phyloP scores from a whole-genome alignment of 1,284 basidiomycete genomes.

The Papiliotrema fonsecae region DNA sequence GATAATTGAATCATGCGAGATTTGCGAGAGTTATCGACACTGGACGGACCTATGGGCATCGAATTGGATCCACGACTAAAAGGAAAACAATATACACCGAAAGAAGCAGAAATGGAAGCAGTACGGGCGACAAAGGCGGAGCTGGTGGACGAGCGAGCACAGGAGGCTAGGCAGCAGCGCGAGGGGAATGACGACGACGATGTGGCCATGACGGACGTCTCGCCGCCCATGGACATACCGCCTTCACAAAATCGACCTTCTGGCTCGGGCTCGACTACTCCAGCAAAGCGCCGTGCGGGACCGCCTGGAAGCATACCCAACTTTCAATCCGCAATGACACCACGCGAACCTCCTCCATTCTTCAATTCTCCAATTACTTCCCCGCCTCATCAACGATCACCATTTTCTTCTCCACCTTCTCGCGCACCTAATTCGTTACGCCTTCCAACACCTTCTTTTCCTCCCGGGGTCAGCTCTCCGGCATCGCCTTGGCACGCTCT shows the following conservation, averaged over 20 bases:
- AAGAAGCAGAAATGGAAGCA: background rate
- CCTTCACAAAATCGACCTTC: background rate
- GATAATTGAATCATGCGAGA: background rate
- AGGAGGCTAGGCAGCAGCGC: background rate
- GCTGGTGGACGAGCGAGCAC: background rate
- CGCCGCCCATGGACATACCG: background rate
- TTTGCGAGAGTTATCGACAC: background rate
- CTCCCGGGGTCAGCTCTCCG: background rate
- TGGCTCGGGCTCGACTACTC: background rate
- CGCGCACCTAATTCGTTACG: conserved; percentile 6
- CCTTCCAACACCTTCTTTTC: conserved; percentile 9
- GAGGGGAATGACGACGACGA: background rate
- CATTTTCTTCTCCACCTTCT: conserved; percentile 9
- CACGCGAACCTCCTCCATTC: conserved; percentile 19
- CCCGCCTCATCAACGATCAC: conserved; percentile 11
- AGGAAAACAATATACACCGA: too few relatives aligned
- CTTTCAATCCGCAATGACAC: conserved; percentile 21
- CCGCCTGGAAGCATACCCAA: conserved; percentile 25
- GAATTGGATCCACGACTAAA: too few relatives aligned
- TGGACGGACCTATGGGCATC: too few relatives aligned
- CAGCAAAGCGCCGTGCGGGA: conserved; percentile 7
- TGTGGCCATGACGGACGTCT: background rate
- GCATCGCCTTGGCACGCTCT: conserved; percentile 44
- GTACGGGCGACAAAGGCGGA: background rate
- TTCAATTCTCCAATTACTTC: conserved; percentile 25